Evolutionary conservation across 257 asterid genomes (phyloP).

Genomic region (Coffea eugenioides): DNA sequence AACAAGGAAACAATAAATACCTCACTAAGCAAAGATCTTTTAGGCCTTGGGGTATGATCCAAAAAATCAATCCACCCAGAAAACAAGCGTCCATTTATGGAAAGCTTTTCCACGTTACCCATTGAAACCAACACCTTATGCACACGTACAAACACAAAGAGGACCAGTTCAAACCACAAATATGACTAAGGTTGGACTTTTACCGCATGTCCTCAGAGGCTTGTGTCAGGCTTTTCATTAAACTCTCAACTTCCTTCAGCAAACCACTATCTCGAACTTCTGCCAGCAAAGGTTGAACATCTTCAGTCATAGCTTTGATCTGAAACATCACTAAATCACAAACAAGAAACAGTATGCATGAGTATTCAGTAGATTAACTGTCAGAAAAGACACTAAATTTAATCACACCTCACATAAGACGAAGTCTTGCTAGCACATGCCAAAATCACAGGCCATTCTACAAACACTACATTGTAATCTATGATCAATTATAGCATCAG

Average conservation of each 20-base stretch:
- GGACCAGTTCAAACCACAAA: neutral
- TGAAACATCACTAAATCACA: slow-evolving; percentile 79
- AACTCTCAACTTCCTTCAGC: slow-evolving; percentile 81
- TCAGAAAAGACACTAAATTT: neutral
- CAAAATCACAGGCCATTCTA: neutral
- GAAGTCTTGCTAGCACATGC: neutral
- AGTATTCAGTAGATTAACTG: slow-evolving; percentile 33
- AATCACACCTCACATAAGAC: neutral
- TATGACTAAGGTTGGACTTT: slow-evolving; percentile 2
- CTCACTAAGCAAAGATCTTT: neutral
- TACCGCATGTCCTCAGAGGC: slow-evolving; percentile 94
- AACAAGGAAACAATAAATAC: neutral
- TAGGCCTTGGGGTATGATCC: neutral
- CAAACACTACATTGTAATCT: neutral
- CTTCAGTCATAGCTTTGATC: slow-evolving; percentile 94
- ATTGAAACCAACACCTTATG: neutral
- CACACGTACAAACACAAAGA: neutral
- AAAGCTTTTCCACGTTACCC: neutral
- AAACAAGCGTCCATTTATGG: neutral
- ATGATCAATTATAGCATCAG: neutral
- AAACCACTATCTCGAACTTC: slow-evolving; percentile 85
- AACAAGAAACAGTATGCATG: slow-evolving; percentile 45
- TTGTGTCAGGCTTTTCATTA: slow-evolving; percentile 84
- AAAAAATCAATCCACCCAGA: neutral
- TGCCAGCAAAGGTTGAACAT: slow-evolving; percentile 82